Evolutionary conservation across 352 stramenopile genomes (phyloP), one percentile per base, ranked within the genome.

Genomic region (Pilasporangium apinafurcum): DNA sequence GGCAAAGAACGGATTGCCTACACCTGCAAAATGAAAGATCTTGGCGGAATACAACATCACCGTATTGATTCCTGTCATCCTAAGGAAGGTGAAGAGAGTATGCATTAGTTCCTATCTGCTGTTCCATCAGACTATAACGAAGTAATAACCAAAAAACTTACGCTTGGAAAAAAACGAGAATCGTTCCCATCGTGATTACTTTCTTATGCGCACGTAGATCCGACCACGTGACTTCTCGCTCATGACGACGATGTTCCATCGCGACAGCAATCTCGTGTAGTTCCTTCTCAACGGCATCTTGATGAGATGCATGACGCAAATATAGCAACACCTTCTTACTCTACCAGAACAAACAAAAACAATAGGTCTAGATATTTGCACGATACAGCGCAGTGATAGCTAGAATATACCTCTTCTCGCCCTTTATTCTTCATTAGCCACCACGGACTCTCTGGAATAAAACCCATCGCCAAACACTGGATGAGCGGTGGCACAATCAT

Each of bases 21-120:
- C 78, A 42, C 85, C 85, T 9, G 86, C 86, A 48, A 96, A 83
- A 37, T 89, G 69, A 49, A 96, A 95, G 51, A 96, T 95, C 53
- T 91, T 92, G 38, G 83, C 79, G 4, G 83, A 96, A 51, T 96
- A 96, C 24, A 96, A 57, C 65, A 96, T 92, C 24, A 96, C 86
- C 7, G 81, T 95, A 61, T 96, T 96, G 59, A 96, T 95, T 1
- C 86, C 86, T 22, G 86, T 93, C 68, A 95, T 90, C 8, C 68
- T 82, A 20, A 4, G 37, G n/a, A n/a, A n/a, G n/a, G n/a, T n/a
- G n/a, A n/a, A n/a, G n/a, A n/a, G n/a, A n/a, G n/a, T n/a, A n/a
- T n/a, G n/a, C n/a, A n/a, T n/a, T n/a, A n/a, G 12, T 17, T 29
- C 1, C 31, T 35, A 26, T 18, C 14, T 35, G 37, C 14, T 48